Conservation (phyloP, 225 moss, liverwort and hornwort genomes). For the Ulota crispa region DNA sequence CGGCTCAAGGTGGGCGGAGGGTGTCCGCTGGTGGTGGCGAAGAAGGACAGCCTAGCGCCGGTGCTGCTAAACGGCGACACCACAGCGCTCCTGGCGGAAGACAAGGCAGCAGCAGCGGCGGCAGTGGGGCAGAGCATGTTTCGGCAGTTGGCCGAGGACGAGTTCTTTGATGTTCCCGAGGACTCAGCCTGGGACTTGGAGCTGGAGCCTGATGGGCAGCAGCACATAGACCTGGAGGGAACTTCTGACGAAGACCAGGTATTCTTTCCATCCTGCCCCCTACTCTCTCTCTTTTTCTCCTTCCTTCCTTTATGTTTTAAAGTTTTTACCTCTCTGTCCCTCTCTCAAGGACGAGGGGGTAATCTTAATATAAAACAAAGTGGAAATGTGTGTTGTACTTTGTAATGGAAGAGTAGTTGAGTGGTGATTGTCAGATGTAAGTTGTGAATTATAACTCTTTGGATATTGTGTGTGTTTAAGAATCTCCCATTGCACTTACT, state of each 20-base stretch:
- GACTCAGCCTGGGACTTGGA: constrained; percentile 77
- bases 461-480: no score
- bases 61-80: constrained; percentile 12
- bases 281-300: background rate
- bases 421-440: no score
- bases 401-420: no score
- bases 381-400: no score
- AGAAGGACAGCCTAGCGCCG: constrained; percentile 31
- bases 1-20: constrained; percentile 15
- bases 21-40: constrained; percentile 16
- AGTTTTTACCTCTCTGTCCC: no score
- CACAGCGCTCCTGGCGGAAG: constrained; percentile 25
- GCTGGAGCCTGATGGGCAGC: constrained; percentile 38
- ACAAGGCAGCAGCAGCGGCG: background rate
- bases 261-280: background rate
- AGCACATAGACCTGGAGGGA: constrained; percentile 55
- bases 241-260: constrained; percentile 73
- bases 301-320: background rate
- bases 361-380: no score
- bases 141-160: constrained; percentile 83
- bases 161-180: constrained; percentile 93
- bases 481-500: no score
- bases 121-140: constrained; percentile 60
- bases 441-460: no score
- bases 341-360: no score